Evolutionary conservation across 306 rosid species (phyloP).

Genomic region (Citrullus amarus): DNA sequence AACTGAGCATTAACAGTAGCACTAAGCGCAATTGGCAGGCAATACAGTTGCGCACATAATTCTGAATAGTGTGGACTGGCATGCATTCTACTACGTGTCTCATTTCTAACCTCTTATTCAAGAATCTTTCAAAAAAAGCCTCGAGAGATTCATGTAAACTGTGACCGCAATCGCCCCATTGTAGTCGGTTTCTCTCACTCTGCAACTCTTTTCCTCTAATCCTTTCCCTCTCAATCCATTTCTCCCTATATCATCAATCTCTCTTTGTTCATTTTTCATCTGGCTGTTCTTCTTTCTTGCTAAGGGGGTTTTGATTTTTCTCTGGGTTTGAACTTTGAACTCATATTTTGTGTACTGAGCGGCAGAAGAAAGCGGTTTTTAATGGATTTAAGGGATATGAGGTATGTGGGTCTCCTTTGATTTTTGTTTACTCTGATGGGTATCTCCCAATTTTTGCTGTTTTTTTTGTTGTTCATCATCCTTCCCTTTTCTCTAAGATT

Average conservation of each 20-base stretch:
- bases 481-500: not conserved
- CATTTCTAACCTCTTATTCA: slow-evolving; percentile 26
- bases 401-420: slow-evolving; percentile 19
- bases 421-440: slow-evolving; percentile 7
- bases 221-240: not conserved
- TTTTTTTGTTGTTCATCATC: not conserved
- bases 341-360: not conserved
- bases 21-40: slow-evolving; percentile 2
- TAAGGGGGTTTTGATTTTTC: not conserved
- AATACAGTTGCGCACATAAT: not conserved
- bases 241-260: not conserved
- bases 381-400: slow-evolving; percentile 21
- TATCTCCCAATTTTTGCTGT: slow-evolving; percentile 1
- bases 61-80: slow-evolving; percentile 17
- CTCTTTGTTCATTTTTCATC: not conserved
- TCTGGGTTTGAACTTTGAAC: not conserved
- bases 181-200: slow-evolving; percentile 11
- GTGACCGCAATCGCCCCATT: slow-evolving; percentile 17
- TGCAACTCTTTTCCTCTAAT: not conserved
- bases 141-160: slow-evolving; percentile 16
- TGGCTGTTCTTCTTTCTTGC: not conserved
- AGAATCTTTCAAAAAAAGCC: slow-evolving; percentile 21
- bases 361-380: not conserved
- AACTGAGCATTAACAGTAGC: not conserved
- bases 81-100: slow-evolving; percentile 50